Conservation (phyloP, 2,329 filamentous ascomycete species). For the Tolypocladium pustulatum region DNA sequence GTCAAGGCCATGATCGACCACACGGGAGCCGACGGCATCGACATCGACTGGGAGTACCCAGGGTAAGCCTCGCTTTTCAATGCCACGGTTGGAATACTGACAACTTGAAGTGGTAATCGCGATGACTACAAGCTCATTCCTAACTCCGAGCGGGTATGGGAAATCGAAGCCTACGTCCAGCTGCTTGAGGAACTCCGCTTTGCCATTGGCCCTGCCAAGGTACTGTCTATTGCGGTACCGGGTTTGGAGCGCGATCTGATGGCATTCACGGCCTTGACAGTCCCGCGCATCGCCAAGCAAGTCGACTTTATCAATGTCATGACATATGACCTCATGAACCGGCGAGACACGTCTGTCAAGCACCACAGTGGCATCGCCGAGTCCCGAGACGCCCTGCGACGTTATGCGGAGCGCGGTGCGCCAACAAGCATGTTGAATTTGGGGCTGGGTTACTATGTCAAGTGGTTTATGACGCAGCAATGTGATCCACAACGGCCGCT, state of each 20-base stretch:
- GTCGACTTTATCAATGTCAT: constrained; percentile 61
- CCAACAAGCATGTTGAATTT: constrained; percentile 44
- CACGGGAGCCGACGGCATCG: constrained; percentile 54
- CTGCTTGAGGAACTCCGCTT: constrained; percentile 48
- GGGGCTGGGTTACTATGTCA: constrained; percentile 57
- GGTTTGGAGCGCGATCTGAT: constrained; percentile 56
- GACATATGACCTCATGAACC: constrained; percentile 63
- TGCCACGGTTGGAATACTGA: background rate
- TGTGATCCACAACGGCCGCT: constrained; percentile 31
- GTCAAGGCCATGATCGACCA: constrained; percentile 50
- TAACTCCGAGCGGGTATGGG: constrained; percentile 48
- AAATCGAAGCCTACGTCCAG: constrained; percentile 53
- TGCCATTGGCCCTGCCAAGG: constrained; percentile 43
- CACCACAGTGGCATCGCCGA: constrained; percentile 55
- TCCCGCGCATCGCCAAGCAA: constrained; percentile 45
- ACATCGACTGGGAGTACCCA: constrained; percentile 58
- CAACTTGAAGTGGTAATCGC: constrained; percentile 45
- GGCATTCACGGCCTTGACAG: constrained; percentile 48
- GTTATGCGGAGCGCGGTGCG: constrained; percentile 47
- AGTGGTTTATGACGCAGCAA: constrained; percentile 47
- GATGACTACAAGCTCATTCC: constrained; percentile 56
- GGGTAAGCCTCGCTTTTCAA: constrained; percentile 19
- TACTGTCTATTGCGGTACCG: constrained; percentile 60
- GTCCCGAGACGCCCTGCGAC: constrained; percentile 43
- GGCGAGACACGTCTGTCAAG: constrained; percentile 50